Conservation (phyloP, 2,329 filamentous ascomycete species). For the Penicillium decumbens region DNA sequence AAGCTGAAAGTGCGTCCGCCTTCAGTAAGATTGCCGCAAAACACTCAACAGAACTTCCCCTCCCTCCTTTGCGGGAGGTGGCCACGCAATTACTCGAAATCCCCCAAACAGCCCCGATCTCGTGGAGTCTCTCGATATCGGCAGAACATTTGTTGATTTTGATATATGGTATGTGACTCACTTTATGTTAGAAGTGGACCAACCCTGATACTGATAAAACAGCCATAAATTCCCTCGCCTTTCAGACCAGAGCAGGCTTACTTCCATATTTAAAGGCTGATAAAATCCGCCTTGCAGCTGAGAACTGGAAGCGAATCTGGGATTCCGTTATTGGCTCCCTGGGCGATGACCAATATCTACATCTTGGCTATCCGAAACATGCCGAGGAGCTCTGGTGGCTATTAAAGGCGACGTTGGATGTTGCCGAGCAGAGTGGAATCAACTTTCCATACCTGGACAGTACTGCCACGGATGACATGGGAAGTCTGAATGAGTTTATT, state of each 20-base stretch:
- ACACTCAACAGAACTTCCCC: conserved; percentile 8
- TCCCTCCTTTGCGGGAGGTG: conserved; percentile 25
- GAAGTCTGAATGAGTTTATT: conserved; percentile 31
- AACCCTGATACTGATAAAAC: neutral
- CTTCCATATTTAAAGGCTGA: conserved; percentile 24
- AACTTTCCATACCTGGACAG: conserved; percentile 25
- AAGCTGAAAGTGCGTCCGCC: conserved; percentile 25
- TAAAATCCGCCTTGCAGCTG: conserved; percentile 25
- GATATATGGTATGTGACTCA: conserved; percentile 26
- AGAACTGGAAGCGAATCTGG: conserved; percentile 30
- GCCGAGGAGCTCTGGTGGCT: conserved; percentile 32
- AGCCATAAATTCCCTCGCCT: conserved; percentile 31
- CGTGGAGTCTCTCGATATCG: conserved; percentile 26
- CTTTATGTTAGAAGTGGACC: neutral
- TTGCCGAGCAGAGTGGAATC: conserved; percentile 10
- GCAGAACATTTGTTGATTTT: conserved; percentile 29
- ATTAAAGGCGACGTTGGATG: conserved; percentile 25
- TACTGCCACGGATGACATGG: conserved; percentile 29
- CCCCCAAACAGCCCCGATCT: conserved; percentile 9
- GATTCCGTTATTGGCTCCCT: conserved; percentile 15
- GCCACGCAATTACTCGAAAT: conserved; percentile 24
- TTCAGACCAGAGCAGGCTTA: conserved; percentile 26
- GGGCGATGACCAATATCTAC: conserved; percentile 22
- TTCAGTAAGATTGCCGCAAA: conserved; percentile 20
- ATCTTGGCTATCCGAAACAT: conserved; percentile 31